Conservation (phyloP, 139 green algal species). For the Yamagishiella unicocca region DNA sequence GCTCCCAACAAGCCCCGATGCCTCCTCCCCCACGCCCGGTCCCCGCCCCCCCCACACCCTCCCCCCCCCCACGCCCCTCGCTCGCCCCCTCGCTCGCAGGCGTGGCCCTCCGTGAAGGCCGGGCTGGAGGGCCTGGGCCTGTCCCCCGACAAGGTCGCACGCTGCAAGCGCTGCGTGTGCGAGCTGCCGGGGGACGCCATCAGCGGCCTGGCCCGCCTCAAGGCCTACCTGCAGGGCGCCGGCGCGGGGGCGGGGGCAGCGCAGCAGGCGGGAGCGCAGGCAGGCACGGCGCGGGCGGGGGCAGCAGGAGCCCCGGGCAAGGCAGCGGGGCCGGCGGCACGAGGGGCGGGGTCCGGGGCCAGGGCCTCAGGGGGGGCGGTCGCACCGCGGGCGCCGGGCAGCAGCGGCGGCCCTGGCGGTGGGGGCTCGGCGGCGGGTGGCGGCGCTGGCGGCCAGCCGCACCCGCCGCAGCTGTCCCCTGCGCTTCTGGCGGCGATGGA, state of each 20-base stretch:
- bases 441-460: too few relatives aligned
- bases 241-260: not conserved
- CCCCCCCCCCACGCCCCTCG: too few relatives aligned
- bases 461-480: not conserved
- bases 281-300: not conserved
- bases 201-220: slow-evolving; percentile 23
- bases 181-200: slow-evolving; percentile 64
- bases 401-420: not conserved
- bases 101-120: slow-evolving; percentile 73
- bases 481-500: slow-evolving; percentile 35
- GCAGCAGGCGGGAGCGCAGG: not conserved
- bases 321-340: not conserved
- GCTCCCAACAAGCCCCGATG: too few relatives aligned
- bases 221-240: not conserved
- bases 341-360: not conserved
- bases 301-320: not conserved
- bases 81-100: not conserved
- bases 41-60: not conserved
- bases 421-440: not conserved
- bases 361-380: not conserved
- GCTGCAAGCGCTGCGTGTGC: slow-evolving; percentile 72
- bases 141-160: slow-evolving; percentile 55
- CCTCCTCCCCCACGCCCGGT: too few relatives aligned
- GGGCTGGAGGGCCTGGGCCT: slow-evolving; percentile 79
- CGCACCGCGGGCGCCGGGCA: not conserved